Conservation (phyloP, 768 basidiomycete genomes). For the Russula dissimulans region DNA sequence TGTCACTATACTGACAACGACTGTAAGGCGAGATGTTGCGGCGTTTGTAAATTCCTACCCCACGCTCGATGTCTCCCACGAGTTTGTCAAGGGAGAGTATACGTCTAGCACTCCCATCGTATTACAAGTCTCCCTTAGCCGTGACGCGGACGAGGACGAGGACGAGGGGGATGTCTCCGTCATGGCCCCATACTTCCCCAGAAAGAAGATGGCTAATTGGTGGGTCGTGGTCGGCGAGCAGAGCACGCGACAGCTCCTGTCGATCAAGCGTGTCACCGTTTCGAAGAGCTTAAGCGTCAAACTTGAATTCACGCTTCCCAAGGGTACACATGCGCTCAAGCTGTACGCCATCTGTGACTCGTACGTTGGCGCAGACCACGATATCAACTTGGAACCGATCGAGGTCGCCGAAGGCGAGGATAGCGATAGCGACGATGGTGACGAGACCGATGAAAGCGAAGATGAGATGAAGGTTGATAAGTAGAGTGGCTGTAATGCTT, state of each 20-base stretch:
- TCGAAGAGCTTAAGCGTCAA: constrained; percentile 65
- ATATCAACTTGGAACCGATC: constrained; percentile 72
- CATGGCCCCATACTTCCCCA: constrained; percentile 90
- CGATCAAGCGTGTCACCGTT: constrained; percentile 81
- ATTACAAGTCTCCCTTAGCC: constrained; percentile 68
- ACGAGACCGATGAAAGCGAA: constrained; percentile 37
- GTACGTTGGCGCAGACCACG: constrained; percentile 88
- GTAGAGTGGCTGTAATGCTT: background rate
- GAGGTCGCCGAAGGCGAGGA: constrained; percentile 89
- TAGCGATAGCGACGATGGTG: constrained; percentile 63
- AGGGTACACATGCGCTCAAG: constrained; percentile 75
- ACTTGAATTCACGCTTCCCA: constrained; percentile 81
- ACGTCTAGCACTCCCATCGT: constrained; percentile 78
- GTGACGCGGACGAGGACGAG: constrained; percentile 57
- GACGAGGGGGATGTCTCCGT: constrained; percentile 68
- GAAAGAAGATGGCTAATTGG: constrained; percentile 90
- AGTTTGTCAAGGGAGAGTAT: constrained; percentile 81
- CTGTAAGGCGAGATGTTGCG: constrained; percentile 80
- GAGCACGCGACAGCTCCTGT: constrained; percentile 71
- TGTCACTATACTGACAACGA: constrained; percentile 16
- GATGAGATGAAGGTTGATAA: constrained; percentile 51
- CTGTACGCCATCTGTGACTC: constrained; percentile 90
- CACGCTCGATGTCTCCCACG: constrained; percentile 83
- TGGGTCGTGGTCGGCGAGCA: constrained; percentile 94
- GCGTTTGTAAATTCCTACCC: constrained; percentile 96